A percentile compares a stretch with the other conserved stretches of the same genome.
These are phyloP conservation scores for Pueraria montana DNA, from an alignment of 306 rosid species.

Conservation along the genomic window DNA sequence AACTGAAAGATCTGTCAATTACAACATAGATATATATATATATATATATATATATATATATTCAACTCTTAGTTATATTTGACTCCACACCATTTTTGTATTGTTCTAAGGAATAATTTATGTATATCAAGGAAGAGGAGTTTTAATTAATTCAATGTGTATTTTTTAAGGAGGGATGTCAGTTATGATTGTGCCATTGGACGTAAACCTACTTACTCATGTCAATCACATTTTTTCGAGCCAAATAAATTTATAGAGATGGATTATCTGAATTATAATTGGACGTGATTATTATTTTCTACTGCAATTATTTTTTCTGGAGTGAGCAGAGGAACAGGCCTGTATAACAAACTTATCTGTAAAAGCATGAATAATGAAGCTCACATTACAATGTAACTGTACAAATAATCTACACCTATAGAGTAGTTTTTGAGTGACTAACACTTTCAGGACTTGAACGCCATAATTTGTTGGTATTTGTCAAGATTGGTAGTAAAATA, in stretches of 20 bases:
- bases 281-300: neutral
- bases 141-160: constrained; percentile 25
- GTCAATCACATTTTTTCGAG: neutral
- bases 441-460: neutral
- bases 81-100: constrained; percentile 41
- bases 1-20: constrained; percentile 77
- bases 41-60: no score
- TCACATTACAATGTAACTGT: neutral
- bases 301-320: no score
- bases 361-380: neutral
- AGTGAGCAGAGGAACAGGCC: neutral
- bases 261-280: constrained; percentile 3
- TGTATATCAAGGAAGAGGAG: constrained; percentile 10
- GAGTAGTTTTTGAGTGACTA: neutral
- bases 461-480: neutral
- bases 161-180: constrained; percentile 14
- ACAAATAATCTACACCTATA: neutral
- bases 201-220: constrained; percentile 7
- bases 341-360: no score
- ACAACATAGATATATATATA: constrained; percentile 43
- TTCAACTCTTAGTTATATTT: constrained; percentile 24
- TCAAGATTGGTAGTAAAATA: neutral
- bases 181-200: neutral
- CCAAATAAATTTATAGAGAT: neutral
- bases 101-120: constrained; percentile 11